Percentiles rank a stretch among this genome's conserved stretches.
These are phyloP conservation scores for Boletus subparvulus DNA, from an alignment of 768 basidiomycete species.

Conservation along the genomic window DNA sequence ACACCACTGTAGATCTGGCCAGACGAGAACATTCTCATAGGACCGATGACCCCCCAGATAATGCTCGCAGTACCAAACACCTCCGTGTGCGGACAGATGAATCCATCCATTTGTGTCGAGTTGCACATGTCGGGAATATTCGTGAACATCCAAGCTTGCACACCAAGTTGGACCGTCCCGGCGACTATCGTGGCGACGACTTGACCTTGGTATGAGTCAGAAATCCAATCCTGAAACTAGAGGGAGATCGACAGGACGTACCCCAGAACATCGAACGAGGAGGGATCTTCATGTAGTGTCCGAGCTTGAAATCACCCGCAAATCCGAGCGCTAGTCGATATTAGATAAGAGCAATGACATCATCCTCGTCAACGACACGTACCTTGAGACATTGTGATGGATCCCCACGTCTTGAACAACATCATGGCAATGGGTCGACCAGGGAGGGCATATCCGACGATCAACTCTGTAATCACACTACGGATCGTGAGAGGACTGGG, in stretches of 20 bases:
- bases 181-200: constrained; percentile 61
- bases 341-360: background rate
- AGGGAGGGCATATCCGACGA: constrained; percentile 55
- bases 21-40: constrained; percentile 63
- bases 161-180: constrained; percentile 66
- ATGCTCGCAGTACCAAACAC: constrained; percentile 81
- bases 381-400: constrained; percentile 57
- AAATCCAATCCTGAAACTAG: background rate
- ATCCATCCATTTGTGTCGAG: constrained; percentile 42
- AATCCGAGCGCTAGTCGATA: constrained; percentile 51
- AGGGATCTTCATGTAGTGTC: constrained; percentile 72
- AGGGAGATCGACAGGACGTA: background rate
- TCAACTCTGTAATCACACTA: constrained; percentile 67
- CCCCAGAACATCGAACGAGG: constrained; percentile 67
- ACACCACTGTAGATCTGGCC: constrained; percentile 59
- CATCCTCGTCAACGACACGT: background rate
- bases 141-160: constrained; percentile 61
- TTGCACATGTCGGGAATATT: constrained; percentile 39
- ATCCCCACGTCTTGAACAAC: constrained; percentile 77
- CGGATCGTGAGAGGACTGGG: background rate
- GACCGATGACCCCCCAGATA: constrained; percentile 83
- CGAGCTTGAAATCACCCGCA: constrained; percentile 72
- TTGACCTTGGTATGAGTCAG: constrained; percentile 37
- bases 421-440: constrained; percentile 76
- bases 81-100: constrained; percentile 67